Conservation (phyloP, 148 eudicot species). For the Amaranthus palmeri region DNA sequence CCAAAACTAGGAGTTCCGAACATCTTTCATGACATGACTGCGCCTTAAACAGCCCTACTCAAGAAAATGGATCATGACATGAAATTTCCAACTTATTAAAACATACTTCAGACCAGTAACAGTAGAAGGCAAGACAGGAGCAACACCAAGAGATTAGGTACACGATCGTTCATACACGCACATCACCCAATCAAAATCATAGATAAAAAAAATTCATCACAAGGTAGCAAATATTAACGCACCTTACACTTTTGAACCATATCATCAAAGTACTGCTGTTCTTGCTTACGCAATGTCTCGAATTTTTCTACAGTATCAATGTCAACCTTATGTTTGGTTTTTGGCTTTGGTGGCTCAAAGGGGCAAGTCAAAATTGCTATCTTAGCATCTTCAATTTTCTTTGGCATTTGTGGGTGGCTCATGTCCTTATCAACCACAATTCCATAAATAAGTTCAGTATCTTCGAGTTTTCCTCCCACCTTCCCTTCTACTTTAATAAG, state of each 20-base stretch:
- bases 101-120: background rate
- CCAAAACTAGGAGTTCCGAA: background rate
- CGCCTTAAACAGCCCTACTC: background rate
- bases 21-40: background rate
- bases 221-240: conserved; percentile 3
- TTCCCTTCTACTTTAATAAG: conserved; percentile 93
- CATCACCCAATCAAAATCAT: background rate
- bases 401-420: conserved; percentile 99
- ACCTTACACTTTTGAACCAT: conserved; percentile 98
- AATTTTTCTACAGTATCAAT: conserved; percentile 95
- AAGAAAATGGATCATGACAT: background rate
- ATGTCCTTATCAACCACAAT: conserved; percentile 94
- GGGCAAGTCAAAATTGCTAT: conserved; percentile 96
- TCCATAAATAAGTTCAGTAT: conserved; percentile 93
- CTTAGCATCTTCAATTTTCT: conserved; percentile 75
- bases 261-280: conserved; percentile 87
- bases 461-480: conserved; percentile 96
- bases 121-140: background rate
- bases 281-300: conserved; percentile 82
- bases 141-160: background rate
- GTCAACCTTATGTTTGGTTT: conserved; percentile 99
- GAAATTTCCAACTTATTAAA: background rate
- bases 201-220: background rate
- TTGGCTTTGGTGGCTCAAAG: conserved; percentile 99
- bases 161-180: background rate